Evolutionary conservation across 306 rosid species (phyloP).

Genomic region (Lathyrus tuberosus): DNA sequence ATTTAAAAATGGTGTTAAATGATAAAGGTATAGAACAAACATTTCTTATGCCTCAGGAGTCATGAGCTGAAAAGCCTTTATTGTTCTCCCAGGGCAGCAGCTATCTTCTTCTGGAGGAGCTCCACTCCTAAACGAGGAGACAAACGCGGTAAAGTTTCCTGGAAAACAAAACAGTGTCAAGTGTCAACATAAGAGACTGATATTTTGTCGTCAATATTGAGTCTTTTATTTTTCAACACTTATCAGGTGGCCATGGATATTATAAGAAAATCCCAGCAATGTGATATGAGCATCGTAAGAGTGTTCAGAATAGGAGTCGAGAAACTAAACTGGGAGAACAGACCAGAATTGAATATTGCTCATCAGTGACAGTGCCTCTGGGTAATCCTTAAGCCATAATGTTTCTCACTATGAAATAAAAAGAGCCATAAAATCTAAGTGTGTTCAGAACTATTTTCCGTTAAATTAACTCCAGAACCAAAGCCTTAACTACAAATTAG

Average conservation of each 20-base stretch:
- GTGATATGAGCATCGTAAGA: no score
- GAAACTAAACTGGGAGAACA: slow-evolving; percentile 17
- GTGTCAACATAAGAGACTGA: slow-evolving; percentile 28
- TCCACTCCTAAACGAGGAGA: slow-evolving; percentile 93
- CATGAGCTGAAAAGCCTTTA: slow-evolving; percentile 4
- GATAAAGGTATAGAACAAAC: slow-evolving; percentile 28
- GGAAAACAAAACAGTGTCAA: slow-evolving; percentile 38
- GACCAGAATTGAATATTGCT: slow-evolving; percentile 18
- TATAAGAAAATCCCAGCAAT: slow-evolving; percentile 14
- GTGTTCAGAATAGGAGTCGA: no score
- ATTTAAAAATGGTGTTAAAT: background rate
- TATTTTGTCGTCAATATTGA: background rate
- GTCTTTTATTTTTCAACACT: background rate
- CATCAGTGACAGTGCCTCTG: slow-evolving; percentile 2
- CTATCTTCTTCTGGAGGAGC: slow-evolving; percentile 80
- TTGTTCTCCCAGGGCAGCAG: slow-evolving; percentile 62
- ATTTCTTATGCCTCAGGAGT: slow-evolving; percentile 20
- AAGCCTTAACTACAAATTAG: slow-evolving; percentile 17
- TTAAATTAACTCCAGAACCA: slow-evolving; percentile 23
- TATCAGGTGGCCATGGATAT: slow-evolving; percentile 11
- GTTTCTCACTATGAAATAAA: slow-evolving; percentile 1
- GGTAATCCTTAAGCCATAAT: slow-evolving; percentile 9
- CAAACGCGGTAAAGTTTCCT: slow-evolving; percentile 76
- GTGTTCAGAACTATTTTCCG: slow-evolving; percentile 9
- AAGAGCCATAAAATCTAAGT: slow-evolving; percentile 18